Base-by-base conservation (phyloP, 129 eudicot genomes). In the Ambrosia trifida region DNA sequence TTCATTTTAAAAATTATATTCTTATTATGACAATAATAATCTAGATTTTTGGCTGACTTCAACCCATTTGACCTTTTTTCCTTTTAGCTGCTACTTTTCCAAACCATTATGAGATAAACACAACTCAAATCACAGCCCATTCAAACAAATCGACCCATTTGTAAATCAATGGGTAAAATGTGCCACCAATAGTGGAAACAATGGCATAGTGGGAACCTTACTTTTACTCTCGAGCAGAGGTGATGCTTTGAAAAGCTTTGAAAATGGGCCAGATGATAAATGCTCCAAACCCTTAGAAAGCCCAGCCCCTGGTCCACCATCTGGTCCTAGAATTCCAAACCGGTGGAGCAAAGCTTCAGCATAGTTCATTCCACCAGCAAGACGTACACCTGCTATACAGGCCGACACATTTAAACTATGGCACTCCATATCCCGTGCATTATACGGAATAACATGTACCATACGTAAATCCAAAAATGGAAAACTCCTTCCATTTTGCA, bases 321-420 rank as follows among this genome's bases (percentile, higher is more conserved):
- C 89, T 53, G 90, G 90, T 52, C 95, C 93, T 65, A 94, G 80
- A 69, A 94, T 87, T 62, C 97, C 98, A 80, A 94, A 94, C 36
- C 86, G 85, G 73, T 94, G 98, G 66, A 94, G 85, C 76, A 94
- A 64, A 35, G 92, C 88, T 79, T 94, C 98, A 44, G 93, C 78
- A 64, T 89, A 94, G 78, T 63, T 87, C 96, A 94, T 87, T 76
- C 98, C 98, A 53, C 98, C 98, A 52, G 93, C 98, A 69, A 94
- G 92, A 44, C 95, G 96, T 72, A 94, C 78, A 9, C 98, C 98
- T n/a, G 90, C 91, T 40, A 94, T 72, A 79, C 95, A 85, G 54
- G 95, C 95, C 53, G 93, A 87, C 59, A 87, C 87, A 64, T 69
- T 89, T 72, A 94, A 86, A 79, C 90, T 87, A 79, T 94, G 96